These are phyloP conservation scores for Carex parvula DNA, from an alignment of 176 grass and related monocot species.

Conservation along the genomic window DNA sequence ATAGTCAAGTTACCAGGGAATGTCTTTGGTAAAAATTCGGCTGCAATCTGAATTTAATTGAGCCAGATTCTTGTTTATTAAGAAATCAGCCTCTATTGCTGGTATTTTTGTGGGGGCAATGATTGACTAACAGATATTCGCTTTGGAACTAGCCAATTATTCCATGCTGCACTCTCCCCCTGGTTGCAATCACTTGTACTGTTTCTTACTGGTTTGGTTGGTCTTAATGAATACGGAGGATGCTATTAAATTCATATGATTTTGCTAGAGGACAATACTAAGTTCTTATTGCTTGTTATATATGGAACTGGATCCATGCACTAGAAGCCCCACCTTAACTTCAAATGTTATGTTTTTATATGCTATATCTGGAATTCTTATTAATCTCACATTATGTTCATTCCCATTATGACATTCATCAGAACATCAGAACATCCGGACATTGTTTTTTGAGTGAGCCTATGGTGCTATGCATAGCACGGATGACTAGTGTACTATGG, in stretches of 20 bases:
- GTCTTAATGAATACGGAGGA: not conserved
- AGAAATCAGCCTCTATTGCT: not conserved
- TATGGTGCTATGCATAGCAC: too few relatives aligned
- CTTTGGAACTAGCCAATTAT: not conserved
- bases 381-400: not conserved
- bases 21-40: constrained; percentile 2
- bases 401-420: not conserved
- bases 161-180: not conserved
- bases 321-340: not conserved
- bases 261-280: not conserved
- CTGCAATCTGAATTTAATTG: constrained; percentile 6
- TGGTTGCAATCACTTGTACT: not conserved
- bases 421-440: too few relatives aligned
- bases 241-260: not conserved
- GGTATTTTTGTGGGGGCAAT: not conserved
- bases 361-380: not conserved
- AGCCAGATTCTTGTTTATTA: not conserved
- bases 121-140: not conserved
- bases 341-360: not conserved
- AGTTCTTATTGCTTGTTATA: not conserved
- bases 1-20: constrained; percentile 1
- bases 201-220: not conserved
- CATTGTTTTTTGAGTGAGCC: too few relatives aligned
- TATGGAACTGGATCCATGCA: not conserved
- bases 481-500: too few relatives aligned